phyloP scores from a whole-genome alignment of 768 basidiomycete species.

The Leccinum longicurvipes region DNA sequence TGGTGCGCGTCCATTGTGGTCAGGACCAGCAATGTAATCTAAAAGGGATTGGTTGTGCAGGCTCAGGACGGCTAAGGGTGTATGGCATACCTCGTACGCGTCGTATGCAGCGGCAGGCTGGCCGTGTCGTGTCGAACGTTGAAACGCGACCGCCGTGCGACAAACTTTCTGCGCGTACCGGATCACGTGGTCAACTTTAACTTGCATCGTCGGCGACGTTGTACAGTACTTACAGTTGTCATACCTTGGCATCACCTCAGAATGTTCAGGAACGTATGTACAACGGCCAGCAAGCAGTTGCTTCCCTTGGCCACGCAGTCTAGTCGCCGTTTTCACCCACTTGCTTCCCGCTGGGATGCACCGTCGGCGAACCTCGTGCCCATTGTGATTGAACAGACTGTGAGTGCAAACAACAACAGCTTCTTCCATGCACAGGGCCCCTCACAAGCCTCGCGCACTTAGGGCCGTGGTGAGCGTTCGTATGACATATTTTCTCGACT shows the following conservation, averaged over 20 bases:
- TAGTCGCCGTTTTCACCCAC: slow-evolving; percentile 52
- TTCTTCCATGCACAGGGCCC: slow-evolving; percentile 3
- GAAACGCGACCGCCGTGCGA: slow-evolving; percentile 10
- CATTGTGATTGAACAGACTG: slow-evolving; percentile 92
- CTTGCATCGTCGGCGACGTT: neutral
- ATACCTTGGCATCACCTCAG: slow-evolving; percentile 1
- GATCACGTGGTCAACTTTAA: slow-evolving; percentile 28
- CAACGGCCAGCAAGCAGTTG: slow-evolving; percentile 17
- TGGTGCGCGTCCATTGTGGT: slow-evolving; percentile 24
- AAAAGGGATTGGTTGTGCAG: neutral
- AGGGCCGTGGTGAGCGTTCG: slow-evolving; percentile 85
- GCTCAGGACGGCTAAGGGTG: neutral
- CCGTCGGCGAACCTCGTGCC: slow-evolving; percentile 72
- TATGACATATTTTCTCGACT: slow-evolving; percentile 97
- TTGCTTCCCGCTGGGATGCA: slow-evolving; percentile 42
- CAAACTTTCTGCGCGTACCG: slow-evolving; percentile 11
- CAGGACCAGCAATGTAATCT: neutral
- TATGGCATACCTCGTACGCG: slow-evolving; percentile 16
- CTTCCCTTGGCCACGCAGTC: slow-evolving; percentile 10
- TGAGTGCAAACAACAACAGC: slow-evolving; percentile 31
- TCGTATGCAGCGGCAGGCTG: neutral
- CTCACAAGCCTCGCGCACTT: slow-evolving; percentile 17
- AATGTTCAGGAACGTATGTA: slow-evolving; percentile 32
- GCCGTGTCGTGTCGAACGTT: slow-evolving; percentile 8
- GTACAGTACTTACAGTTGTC: neutral